phyloP scores from a whole-genome alignment of 352 stramenopile genomes.

The Pythium brachiatum region DNA sequence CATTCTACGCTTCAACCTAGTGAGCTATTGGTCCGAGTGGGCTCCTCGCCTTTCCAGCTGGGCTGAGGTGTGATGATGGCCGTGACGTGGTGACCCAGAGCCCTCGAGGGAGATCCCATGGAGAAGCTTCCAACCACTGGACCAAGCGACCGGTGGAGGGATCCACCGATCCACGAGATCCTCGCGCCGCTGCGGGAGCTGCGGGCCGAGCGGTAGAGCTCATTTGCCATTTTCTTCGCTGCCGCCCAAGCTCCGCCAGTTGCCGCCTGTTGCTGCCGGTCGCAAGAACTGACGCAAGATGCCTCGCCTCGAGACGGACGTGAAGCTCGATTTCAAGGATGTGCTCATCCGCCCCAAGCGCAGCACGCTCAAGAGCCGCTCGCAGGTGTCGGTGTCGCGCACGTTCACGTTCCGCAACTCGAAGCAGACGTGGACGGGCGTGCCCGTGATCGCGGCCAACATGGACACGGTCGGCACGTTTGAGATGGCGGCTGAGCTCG shows the following conservation, averaged over 20 bases:
- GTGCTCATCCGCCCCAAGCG: slow-evolving; percentile 93
- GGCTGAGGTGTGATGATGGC: neutral
- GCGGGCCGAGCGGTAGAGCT: slow-evolving; percentile 1
- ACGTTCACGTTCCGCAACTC: slow-evolving; percentile 78
- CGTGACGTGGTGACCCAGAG: neutral
- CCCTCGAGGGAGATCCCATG: neutral
- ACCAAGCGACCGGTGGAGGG: neutral
- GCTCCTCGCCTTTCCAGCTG: neutral
- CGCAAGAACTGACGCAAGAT: slow-evolving; percentile 31
- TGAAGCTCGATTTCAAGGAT: slow-evolving; percentile 93
- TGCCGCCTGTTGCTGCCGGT: slow-evolving; percentile 3
- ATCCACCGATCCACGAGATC: neutral
- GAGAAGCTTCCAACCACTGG: slow-evolving; percentile 5
- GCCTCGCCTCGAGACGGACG: slow-evolving; percentile 87
- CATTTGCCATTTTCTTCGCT: slow-evolving; percentile 30
- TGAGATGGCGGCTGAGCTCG: slow-evolving; percentile 80
- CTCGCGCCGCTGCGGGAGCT: neutral
- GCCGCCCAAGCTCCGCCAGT: slow-evolving; percentile 16
- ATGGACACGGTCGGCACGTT: slow-evolving; percentile 93
- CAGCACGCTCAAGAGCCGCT: slow-evolving; percentile 87
- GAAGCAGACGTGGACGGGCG: slow-evolving; percentile 67
- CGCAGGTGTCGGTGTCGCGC: slow-evolving; percentile 73
- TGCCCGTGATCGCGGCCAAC: slow-evolving; percentile 89
- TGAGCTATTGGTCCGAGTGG: neutral
- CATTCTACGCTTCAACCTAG: slow-evolving; percentile 18